Evolutionary conservation across 192 early-diverging fungal species (phyloP), one percentile per base, ranked within the genome.

Genomic region (Gonapodya prolifera): DNA sequence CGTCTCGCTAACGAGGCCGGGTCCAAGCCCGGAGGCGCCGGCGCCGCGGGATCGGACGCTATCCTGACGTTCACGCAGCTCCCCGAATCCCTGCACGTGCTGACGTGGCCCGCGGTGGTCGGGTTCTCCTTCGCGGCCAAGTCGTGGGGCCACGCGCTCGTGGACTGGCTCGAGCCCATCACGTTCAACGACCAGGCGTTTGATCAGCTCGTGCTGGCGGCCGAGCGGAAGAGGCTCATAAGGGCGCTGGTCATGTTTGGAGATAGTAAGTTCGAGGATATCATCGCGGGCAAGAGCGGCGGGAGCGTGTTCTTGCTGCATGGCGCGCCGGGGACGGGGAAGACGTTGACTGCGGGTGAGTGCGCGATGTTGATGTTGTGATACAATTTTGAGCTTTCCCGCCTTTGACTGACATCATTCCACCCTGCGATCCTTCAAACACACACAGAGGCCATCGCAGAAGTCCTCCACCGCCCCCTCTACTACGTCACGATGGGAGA

Each of bases 401-500:
- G n/a, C n/a, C n/a, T n/a, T n/a, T n/a, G n/a, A n/a, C n/a, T n/a
- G n/a, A n/a, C n/a, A n/a, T n/a, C n/a, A n/a, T n/a, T n/a, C n/a
- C n/a, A n/a, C n/a, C n/a, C n/a, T n/a, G n/a, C n/a, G n/a, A n/a
- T n/a, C n/a, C n/a, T n/a, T n/a, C n/a, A n/a, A n/a, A n/a, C n/a
- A n/a, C n/a, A n/a, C 8, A 75, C 86, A 30, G 88, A 89, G 78
- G 87, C 86, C 1, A 88, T 89, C 69, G 82, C 86, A 18, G 88
- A 89, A 70, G 76, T 82, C 1, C 75, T 89, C 23, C 86, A 88
- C 35, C 77, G 78, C 35, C 88, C 88, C 1, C 78, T 89, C 16
- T 89, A 87, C 75, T 89, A 85, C 70, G 85, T 89, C 1, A 89
- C 83, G 33, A 86, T 89, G 83, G 87, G 87, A 23, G 88, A 89